Evolutionary conservation across 257 asterid species (phyloP), one percentile per base, ranked within the genome.

Genomic region (Gentiana dahurica): DNA sequence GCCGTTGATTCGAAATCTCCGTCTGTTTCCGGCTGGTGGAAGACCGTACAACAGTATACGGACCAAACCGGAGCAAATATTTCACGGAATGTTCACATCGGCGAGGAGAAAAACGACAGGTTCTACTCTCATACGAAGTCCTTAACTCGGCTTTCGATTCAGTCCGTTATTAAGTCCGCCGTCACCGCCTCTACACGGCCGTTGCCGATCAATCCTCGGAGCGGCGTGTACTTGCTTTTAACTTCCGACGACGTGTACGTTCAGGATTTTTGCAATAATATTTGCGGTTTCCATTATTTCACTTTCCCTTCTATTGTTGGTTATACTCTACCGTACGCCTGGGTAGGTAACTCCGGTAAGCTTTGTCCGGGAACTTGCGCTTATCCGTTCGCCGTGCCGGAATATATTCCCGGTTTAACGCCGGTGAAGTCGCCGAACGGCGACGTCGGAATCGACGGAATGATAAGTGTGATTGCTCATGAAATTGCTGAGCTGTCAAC

Each of bases 271-370:
- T 89, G 97, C 77, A 70, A 73, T 69, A 74, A 76, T 11, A 74
- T 80, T 0, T 89, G 97, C 12, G 97, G 97, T 0, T 89, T 86
- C 46, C 97, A 89, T 34, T 79, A 86, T 73, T 89, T 89, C 73
- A 86, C 94, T 1, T 89, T 80, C 66, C 95, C 97, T 1, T 89
- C 97, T 1, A 83, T 89, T 8, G 94, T 89, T 2, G 97, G 97
- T 8, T 83, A 89, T 71, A 86, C 97, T 58, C 82, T 89, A 3
- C 95, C 97, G 58, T 89, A 79, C 81, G 95, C 97, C 12, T 89
- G 97, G 97, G 76, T 86, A 34, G 97, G 97, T 1, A 89, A 89
- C 75, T 89, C 97, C 0, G 95, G 75, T 0, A 79, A 80, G 57
- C 57, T 79, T 6, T 89, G 94, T 72, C 86, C 97, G 1, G 95